Base-by-base conservation (phyloP, 495 filamentous ascomycete genomes). In the Penicillium antarcticum region DNA sequence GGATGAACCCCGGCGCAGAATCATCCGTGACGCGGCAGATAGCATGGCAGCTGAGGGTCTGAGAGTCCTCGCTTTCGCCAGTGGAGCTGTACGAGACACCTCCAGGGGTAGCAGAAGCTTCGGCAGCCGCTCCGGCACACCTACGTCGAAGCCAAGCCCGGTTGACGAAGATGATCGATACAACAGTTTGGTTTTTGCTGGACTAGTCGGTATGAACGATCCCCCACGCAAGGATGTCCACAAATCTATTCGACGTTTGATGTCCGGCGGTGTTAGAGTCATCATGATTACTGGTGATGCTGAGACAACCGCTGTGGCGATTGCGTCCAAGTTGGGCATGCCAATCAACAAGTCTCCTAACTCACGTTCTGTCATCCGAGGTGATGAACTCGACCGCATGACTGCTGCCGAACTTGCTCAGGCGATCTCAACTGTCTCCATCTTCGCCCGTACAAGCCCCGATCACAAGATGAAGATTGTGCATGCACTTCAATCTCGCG, bases 281-380 rank as follows among this genome's bases (percentile, higher is more conserved):
- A 95, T 97, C 57, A 98, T 98, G 94, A 97, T 98, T 56, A 98
- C 94, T 10, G 94, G 94, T 48, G 94, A 98, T 68, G 86, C 94
- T 12, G 89, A 97, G 60, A 91, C 88, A 5, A 98, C 94, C 0
- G 94, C 94, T 12, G 75, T 96, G 34, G 94, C 94, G 1, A 96
- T 97, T 62, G 94, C 87, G 16, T 89, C 80, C 69, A 91, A 95
- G 67, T 80, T 98, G 19, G 92, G 94, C 42, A 98, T 98, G 88
- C 85, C 89, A 2, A 67, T 88, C 38, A 80, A 63, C 42, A 72
- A 77, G 41, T 60, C 67, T 13, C 47, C 69, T 6, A 71, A 66
- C 14, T 62, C 72, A 23, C 84, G 80, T 51, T 78, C 89, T 11
- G 92, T 97, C 17, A 72, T 98, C 17, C 80, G 82, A 29, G 94